Evolutionary conservation across 2,329 filamentous ascomycete species (phyloP).

Genomic region (Rhynchosporium agropyri): DNA sequence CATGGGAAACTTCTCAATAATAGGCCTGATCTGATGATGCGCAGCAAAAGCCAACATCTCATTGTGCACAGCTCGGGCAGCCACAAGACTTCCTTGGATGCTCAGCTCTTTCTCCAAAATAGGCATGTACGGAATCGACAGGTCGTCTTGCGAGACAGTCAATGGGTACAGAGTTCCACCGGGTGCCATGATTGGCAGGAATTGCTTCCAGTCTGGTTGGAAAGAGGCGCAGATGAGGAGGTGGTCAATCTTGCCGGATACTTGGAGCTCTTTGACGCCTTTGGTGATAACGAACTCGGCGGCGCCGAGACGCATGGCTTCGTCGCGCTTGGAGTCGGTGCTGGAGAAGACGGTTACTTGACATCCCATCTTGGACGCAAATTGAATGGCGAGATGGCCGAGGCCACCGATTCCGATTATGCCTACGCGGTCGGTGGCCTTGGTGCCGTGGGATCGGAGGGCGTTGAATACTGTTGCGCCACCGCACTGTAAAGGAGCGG

Average conservation of each 20-base stretch:
- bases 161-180: slow-evolving; percentile 67
- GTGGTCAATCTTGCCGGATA: slow-evolving; percentile 42
- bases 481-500: slow-evolving; percentile 47
- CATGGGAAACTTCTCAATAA: slow-evolving; percentile 59
- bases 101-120: slow-evolving; percentile 36
- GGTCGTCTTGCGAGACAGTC: slow-evolving; percentile 57
- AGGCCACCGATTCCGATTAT: slow-evolving; percentile 62
- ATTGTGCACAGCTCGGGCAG: slow-evolving; percentile 52
- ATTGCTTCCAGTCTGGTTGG: slow-evolving; percentile 62
- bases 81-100: slow-evolving; percentile 39
- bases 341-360: slow-evolving; percentile 61
- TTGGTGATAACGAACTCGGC: slow-evolving; percentile 62
- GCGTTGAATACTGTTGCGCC: slow-evolving; percentile 45
- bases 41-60: slow-evolving; percentile 62
- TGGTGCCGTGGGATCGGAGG: slow-evolving; percentile 44
- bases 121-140: slow-evolving; percentile 40
- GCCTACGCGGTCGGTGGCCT: slow-evolving; percentile 41
- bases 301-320: slow-evolving; percentile 61
- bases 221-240: slow-evolving; percentile 40
- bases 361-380: slow-evolving; percentile 64
- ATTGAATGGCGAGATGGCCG: slow-evolving; percentile 65
- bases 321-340: slow-evolving; percentile 64
- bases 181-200: slow-evolving; percentile 61
- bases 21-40: slow-evolving; percentile 60
- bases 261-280: slow-evolving; percentile 28